A percentile compares a stretch with the other conserved stretches of the same genome.
Conservation (phyloP, 805 yeast genomes). For the Wickerhamiella sergipiensis region DNA sequence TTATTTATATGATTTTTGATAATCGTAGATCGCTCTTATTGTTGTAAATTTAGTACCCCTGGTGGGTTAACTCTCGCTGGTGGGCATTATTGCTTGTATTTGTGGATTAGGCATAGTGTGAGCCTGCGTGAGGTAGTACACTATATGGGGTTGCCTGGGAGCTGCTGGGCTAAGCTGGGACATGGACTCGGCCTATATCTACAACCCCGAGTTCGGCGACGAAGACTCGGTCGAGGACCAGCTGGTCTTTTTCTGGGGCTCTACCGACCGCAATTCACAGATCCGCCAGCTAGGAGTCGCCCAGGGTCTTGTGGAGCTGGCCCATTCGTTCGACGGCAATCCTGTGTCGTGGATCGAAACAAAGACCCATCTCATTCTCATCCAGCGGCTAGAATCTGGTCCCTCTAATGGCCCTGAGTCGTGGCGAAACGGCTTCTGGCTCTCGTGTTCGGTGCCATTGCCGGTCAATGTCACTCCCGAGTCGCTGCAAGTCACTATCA, state of each 20-base stretch:
- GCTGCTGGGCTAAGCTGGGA: too few relatives aligned
- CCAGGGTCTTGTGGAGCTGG: conserved; percentile 35
- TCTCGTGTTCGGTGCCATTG: conserved; percentile 8
- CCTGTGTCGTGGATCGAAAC: conserved; percentile 7
- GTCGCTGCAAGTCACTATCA: conserved; percentile 5
- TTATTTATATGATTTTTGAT: conserved; percentile 29
- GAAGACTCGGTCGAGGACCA: conserved; percentile 15
- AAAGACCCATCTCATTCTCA: conserved; percentile 1
- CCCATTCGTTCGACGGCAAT: conserved; percentile 18
- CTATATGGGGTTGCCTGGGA: too few relatives aligned
- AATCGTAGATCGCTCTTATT: conserved; percentile 65
- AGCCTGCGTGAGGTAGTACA: too few relatives aligned
- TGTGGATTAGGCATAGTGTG: too few relatives aligned
- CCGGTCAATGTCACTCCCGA: conserved; percentile 2
- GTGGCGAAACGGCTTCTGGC: conserved; percentile 19
- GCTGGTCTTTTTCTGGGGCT: conserved; percentile 48
- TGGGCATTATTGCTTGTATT: too few relatives aligned
- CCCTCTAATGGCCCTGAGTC: neutral
- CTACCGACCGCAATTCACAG: conserved; percentile 65
- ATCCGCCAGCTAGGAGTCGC: conserved; percentile 62
- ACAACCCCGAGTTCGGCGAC: conserved; percentile 17
- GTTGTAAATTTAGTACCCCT: conserved; percentile 22
- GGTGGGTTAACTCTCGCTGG: too few relatives aligned
- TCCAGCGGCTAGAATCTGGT: conserved; percentile 3
- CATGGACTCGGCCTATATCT: conserved; percentile 28